phyloP scores from a whole-genome alignment of 768 basidiomycete genomes.

The Naganishia kalamii region DNA sequence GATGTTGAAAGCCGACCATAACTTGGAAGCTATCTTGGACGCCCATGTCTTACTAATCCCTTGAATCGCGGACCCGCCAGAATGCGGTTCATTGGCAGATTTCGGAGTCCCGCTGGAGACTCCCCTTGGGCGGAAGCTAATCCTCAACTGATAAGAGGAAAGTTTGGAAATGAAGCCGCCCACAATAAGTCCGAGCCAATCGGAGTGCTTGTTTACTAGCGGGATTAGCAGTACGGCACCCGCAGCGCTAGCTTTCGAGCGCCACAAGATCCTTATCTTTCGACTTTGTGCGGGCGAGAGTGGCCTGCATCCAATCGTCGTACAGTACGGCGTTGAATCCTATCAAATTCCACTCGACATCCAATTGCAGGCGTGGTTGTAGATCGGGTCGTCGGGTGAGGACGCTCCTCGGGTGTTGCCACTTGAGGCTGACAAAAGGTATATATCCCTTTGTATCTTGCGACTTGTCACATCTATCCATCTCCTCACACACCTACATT shows the following conservation, averaged over 20 bases:
- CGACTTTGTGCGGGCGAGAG: no score
- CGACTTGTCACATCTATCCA: background rate
- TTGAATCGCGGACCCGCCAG: background rate
- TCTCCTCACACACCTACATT: background rate
- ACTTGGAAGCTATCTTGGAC: no score
- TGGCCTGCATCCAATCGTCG: background rate
- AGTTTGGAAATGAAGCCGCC: background rate
- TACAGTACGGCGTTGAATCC: background rate
- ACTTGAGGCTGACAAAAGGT: background rate
- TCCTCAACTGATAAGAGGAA: background rate
- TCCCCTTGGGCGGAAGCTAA: background rate
- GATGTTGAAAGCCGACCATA: no score
- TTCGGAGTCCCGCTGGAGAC: background rate
- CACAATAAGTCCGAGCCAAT: constrained; percentile 13
- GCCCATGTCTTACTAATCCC: constrained; percentile 8
- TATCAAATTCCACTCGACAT: background rate
- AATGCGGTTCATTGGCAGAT: background rate
- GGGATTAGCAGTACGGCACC: background rate
- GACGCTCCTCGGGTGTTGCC: background rate
- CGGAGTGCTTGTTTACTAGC: background rate
- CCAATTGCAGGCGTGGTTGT: background rate
- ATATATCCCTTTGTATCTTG: background rate
- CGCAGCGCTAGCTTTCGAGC: background rate
- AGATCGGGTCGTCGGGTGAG: background rate
- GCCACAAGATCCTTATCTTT: constrained; percentile 11